A percentile compares a stretch with the other conserved stretches of the same genome.
These are phyloP conservation scores for Sechiopsis laciniata DNA, from an alignment of 306 rosid species.

Conservation along the genomic window DNA sequence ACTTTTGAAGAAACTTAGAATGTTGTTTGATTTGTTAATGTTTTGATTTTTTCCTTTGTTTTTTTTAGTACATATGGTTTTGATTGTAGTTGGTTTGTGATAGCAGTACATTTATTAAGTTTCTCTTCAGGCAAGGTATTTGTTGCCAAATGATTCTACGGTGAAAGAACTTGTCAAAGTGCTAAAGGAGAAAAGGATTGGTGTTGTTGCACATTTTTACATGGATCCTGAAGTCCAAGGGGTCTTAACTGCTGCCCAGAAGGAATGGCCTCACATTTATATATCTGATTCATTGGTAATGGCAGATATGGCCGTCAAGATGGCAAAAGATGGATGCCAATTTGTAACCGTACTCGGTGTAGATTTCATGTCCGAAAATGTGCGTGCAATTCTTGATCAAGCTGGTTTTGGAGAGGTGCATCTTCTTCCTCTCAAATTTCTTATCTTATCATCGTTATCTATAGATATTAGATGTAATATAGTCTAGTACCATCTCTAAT, in stretches of 20 bases:
- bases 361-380: conserved; percentile 97
- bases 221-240: conserved; percentile 99
- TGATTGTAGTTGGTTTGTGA: background rate
- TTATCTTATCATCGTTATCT: background rate
- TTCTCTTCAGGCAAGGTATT: conserved; percentile 72
- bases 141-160: conserved; percentile 53
- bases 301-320: conserved; percentile 87
- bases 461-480: conserved; percentile 1
- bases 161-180: conserved; percentile 59
- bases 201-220: conserved; percentile 93
- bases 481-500: conserved; percentile 13
- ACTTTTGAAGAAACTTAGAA: background rate
- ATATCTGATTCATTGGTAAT: conserved; percentile 94
- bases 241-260: conserved; percentile 82
- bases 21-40: background rate
- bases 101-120: background rate
- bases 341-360: conserved; percentile 84
- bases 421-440: conserved; percentile 12
- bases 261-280: conserved; percentile 92
- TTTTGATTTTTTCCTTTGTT: background rate
- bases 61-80: background rate
- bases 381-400: conserved; percentile 97
- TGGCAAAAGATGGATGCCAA: conserved; percentile 87
- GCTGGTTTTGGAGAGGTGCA: conserved; percentile 73
- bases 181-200: conserved; percentile 80